Conservation (phyloP, 495 filamentous ascomycete genomes). For the Hypoxylon perforatum region DNA sequence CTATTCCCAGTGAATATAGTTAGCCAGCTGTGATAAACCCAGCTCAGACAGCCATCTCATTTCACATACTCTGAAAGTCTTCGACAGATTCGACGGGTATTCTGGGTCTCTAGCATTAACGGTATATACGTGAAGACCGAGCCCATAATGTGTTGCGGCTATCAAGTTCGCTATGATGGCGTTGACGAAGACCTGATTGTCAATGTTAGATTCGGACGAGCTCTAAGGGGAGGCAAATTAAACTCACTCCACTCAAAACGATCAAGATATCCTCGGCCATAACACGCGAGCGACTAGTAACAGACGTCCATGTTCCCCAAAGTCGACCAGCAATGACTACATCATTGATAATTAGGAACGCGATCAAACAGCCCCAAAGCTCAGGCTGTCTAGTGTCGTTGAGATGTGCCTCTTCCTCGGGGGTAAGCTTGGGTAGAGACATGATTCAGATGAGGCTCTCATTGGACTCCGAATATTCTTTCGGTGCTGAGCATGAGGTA, state of each 20-base stretch:
- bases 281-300: constrained; percentile 25
- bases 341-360: constrained; percentile 40
- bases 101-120: constrained; percentile 38
- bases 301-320: constrained; percentile 42
- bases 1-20: constrained; percentile 17
- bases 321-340: constrained; percentile 34
- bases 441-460: constrained; percentile 13
- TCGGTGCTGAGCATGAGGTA: background rate
- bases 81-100: constrained; percentile 39
- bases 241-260: constrained; percentile 39
- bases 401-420: constrained; percentile 27
- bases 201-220: constrained; percentile 1
- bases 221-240: background rate
- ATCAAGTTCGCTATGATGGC: constrained; percentile 42
- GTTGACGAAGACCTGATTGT: constrained; percentile 34
- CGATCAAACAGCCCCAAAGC: constrained; percentile 35
- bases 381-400: constrained; percentile 32
- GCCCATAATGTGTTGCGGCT: constrained; percentile 46
- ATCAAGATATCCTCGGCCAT: constrained; percentile 37
- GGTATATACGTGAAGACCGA: constrained; percentile 45
- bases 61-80: constrained; percentile 38
- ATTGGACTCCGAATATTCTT: constrained; percentile 1
- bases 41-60: background rate
- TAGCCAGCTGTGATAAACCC: constrained; percentile 4
- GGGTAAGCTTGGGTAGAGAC: constrained; percentile 13